Base-by-base conservation (phyloP, 345 rosid genomes). In the Eucalyptus coolabah region DNA sequence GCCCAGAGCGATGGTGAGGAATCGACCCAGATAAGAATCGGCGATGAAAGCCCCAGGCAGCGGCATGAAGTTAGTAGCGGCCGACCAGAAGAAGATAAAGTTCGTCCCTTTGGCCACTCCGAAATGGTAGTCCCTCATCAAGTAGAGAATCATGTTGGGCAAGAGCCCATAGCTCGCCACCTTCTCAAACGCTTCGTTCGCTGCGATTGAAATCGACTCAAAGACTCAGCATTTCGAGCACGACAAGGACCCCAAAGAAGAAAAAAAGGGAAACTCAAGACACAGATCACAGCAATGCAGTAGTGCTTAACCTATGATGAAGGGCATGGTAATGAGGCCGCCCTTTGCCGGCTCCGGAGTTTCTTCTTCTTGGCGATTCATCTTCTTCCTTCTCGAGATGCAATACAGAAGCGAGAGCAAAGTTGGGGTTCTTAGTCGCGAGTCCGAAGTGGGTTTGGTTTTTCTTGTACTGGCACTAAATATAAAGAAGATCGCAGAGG, bases 171-270 rank as follows among this genome's bases (percentile, higher is more conserved):
- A 96, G 89, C 97, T 95, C 49, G 98, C 95, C 92, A 96, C 96
- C 92, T 94, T 95, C 94, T 96, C 98, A 44, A 96, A 94, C 50
- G 97, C 95, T 94, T 96, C 98, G 88, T 96, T 96, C 81, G 94
- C 98, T 96, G 92, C 89, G 44, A 49, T 21, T 14, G 49, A 24
- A 86, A 85, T 67, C 80, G 77, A 14, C 87, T 9, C 18, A 91
- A 50, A 26, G 9, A 19, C 21, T 50, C 51, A 50, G 42, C 88
- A 63, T 8, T 45, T 45, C 45, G n/a, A 83, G 49, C 63, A 47
- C 63, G 37, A 30, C 26, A 54, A 42, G 86, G 47, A 87, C 63
- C 37, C 82, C n/a, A 86, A 24, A 5, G 54, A 40, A 23, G 51
- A 37, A 17, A 86, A n/a, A 88, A 13, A 50, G 21, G 17, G 44